Percentiles rank a stretch among this genome's conserved stretches.
Conservation (phyloP, 1,284 basidiomycete genomes). For the Puccinia novopanici region DNA sequence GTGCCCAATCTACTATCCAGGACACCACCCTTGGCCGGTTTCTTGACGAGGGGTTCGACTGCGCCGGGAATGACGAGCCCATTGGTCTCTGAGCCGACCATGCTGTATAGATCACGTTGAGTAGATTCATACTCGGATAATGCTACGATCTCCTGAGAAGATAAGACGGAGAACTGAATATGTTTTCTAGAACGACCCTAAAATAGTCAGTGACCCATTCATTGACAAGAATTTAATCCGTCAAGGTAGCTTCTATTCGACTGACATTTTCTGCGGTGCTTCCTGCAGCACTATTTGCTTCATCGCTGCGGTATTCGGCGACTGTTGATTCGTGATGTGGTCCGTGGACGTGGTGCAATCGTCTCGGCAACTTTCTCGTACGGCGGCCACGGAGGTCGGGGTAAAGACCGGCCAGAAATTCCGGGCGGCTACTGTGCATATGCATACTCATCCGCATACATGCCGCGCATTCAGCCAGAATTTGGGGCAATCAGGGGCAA, state of each 20-base stretch:
- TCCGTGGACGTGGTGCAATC: not conserved
- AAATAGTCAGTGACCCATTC: slow-evolving; percentile 3
- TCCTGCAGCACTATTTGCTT: slow-evolving; percentile 49
- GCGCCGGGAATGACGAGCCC: slow-evolving; percentile 26
- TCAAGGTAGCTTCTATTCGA: not conserved
- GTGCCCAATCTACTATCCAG: slow-evolving; percentile 88
- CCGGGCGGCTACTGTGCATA: too few relatives aligned
- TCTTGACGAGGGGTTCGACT: slow-evolving; percentile 61
- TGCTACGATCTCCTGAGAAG: slow-evolving; percentile 87
- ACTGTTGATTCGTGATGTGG: not conserved
- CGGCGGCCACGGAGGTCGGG: not conserved
- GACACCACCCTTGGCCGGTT: slow-evolving; percentile 86
- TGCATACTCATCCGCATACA: too few relatives aligned
- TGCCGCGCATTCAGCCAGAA: too few relatives aligned
- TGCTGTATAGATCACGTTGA: slow-evolving; percentile 79
- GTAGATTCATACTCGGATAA: slow-evolving; percentile 93
- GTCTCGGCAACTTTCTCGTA: not conserved
- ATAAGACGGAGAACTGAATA: slow-evolving; percentile 88
- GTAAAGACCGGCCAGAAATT: not conserved
- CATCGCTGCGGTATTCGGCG: slow-evolving; percentile 9
- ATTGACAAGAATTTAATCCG: not conserved
- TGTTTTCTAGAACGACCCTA: slow-evolving; percentile 60
- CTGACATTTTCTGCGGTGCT: slow-evolving; percentile 49
- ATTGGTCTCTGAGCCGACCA: slow-evolving; percentile 57
- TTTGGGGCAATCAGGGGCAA: too few relatives aligned